Percentiles rank a stretch among this genome's conserved stretches.
phyloP scores from a whole-genome alignment of 371 early-diverging fungal genomes.

The Mortierella sp. region DNA sequence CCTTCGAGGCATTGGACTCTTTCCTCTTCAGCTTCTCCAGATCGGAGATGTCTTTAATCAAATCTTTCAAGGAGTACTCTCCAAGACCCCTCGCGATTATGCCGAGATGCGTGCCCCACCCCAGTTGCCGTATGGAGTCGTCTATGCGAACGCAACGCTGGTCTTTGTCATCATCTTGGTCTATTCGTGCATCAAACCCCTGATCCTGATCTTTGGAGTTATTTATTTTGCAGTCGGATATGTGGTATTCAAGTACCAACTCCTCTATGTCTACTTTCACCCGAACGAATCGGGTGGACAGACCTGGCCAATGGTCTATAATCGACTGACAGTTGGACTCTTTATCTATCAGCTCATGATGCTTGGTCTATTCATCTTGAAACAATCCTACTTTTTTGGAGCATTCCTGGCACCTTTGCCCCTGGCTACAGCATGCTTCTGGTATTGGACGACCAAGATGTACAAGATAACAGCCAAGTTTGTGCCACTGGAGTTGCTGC shows the following conservation, averaged over 20 bases:
- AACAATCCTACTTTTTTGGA: slow-evolving; percentile 62
- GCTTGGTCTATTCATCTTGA: slow-evolving; percentile 79
- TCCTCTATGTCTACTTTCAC: slow-evolving; percentile 86
- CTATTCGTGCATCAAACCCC: slow-evolving; percentile 88
- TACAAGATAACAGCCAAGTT: slow-evolving; percentile 67
- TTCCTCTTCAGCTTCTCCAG: slow-evolving; percentile 78
- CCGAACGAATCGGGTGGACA: slow-evolving; percentile 87
- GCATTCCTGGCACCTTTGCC: slow-evolving; percentile 62
- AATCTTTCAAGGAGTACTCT: slow-evolving; percentile 57
- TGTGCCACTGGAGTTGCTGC: slow-evolving; percentile 53
- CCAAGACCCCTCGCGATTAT: slow-evolving; percentile 78
- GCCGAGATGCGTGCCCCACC: slow-evolving; percentile 62
- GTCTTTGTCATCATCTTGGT: slow-evolving; percentile 85
- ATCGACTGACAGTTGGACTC: slow-evolving; percentile 81
- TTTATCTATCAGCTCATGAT: slow-evolving; percentile 89
- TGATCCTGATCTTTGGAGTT: slow-evolving; percentile 84
- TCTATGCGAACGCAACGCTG: slow-evolving; percentile 74
- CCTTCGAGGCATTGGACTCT: slow-evolving; percentile 67
- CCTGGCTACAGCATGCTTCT: slow-evolving; percentile 63
- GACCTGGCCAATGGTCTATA: slow-evolving; percentile 79
- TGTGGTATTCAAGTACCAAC: slow-evolving; percentile 83
- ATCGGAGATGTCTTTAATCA: slow-evolving; percentile 63
- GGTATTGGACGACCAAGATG: slow-evolving; percentile 66
- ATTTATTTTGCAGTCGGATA: slow-evolving; percentile 82
- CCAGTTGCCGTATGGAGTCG: slow-evolving; percentile 60